A percentile compares a stretch with the other conserved stretches of the same genome.
Conservation (phyloP, 768 basidiomycete species). For the Mycena belliarum region DNA sequence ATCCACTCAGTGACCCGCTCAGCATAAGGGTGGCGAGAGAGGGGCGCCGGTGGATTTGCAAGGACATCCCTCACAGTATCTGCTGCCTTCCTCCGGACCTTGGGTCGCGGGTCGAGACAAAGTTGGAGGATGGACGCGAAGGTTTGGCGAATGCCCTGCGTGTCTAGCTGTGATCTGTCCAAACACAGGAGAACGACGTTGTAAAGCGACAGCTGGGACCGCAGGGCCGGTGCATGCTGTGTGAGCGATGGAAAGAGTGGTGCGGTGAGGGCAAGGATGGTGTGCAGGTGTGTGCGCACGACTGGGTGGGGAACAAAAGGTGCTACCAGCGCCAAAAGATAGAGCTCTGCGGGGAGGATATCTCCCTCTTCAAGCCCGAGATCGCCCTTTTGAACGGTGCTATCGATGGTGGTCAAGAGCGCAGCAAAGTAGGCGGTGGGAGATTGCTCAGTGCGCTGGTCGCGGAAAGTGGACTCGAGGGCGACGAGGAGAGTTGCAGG, state of each 20-base stretch:
- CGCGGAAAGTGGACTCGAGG: constrained; percentile 77
- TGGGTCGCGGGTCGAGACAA: constrained; percentile 85
- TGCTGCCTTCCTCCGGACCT: constrained; percentile 89
- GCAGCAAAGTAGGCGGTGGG: constrained; percentile 96
- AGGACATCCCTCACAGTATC: constrained; percentile 83
- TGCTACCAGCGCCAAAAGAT: constrained; percentile 75
- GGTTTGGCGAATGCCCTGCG: constrained; percentile 68
- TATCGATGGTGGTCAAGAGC: constrained; percentile 80
- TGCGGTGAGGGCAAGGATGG: constrained; percentile 70
- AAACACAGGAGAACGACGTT: constrained; percentile 68
- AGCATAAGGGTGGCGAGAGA: constrained; percentile 82
- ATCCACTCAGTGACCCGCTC: constrained; percentile 82
- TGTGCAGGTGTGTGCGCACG: constrained; percentile 71
- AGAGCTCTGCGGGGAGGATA: constrained; percentile 80
- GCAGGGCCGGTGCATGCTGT: constrained; percentile 72
- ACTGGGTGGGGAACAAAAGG: constrained; percentile 83
- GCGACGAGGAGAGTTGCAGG: constrained; percentile 85
- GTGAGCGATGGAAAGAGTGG: constrained; percentile 74
- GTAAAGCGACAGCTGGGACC: constrained; percentile 84
- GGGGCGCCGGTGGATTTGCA: constrained; percentile 72
- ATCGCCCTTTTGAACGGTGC: constrained; percentile 65
- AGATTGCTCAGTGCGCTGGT: constrained; percentile 64
- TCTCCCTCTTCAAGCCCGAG: constrained; percentile 61
- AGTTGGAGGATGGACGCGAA: constrained; percentile 86
- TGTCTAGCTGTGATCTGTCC: constrained; percentile 70